These are phyloP conservation scores for Coelastrella sp. DNA, from an alignment of 139 green algal species.

Conservation along the genomic window DNA sequence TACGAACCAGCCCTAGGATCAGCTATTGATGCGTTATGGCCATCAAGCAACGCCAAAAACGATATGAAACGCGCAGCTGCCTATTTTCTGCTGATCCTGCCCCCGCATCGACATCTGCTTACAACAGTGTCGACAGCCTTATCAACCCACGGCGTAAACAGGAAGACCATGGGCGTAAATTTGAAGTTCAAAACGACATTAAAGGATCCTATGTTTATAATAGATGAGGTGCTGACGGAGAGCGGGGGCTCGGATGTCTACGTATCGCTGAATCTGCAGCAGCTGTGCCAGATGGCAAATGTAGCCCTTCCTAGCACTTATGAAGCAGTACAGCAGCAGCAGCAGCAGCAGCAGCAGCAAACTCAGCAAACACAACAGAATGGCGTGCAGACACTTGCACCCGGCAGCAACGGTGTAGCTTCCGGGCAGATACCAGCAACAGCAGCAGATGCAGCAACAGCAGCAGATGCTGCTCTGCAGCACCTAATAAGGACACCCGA, in stretches of 20 bases:
- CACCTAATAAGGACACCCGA: neutral
- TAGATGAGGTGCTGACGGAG: neutral
- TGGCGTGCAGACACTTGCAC: too few species aligned
- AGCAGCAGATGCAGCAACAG: neutral
- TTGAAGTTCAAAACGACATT: neutral
- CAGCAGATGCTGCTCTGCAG: neutral
- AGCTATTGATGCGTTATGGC: neutral
- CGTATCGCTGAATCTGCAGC: constrained; percentile 1
- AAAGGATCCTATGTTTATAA: neutral
- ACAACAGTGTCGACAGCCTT: neutral
- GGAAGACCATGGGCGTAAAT: neutral
- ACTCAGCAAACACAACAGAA: too few species aligned
- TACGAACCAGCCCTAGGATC: neutral
- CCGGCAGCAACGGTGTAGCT: too few species aligned
- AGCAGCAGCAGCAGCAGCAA: too few species aligned
- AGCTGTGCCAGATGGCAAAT: neutral
- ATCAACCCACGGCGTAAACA: neutral
- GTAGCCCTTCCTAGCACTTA: too few species aligned
- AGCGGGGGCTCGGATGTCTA: neutral
- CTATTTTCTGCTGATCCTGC: neutral
- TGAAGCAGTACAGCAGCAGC: too few species aligned
- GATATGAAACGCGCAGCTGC: neutral
- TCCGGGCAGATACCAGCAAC: neutral
- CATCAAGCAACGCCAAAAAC: neutral
- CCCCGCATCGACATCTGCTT: neutral